Evolutionary conservation across 306 rosid species (phyloP).

Genomic region (Quercus alba): DNA sequence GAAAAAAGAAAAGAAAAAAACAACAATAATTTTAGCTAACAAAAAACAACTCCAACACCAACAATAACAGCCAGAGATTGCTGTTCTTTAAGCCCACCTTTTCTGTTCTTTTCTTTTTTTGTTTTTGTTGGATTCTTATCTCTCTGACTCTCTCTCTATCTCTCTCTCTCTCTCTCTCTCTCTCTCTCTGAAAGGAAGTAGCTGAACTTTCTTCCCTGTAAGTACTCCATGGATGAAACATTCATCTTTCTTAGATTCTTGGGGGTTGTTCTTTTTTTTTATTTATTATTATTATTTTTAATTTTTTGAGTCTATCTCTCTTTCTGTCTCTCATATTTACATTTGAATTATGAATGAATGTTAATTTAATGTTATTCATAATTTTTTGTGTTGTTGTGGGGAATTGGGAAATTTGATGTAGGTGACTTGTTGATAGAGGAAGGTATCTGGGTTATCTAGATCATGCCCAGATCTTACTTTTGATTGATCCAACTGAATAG

Average conservation of each 20-base stretch:
- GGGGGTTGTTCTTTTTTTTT: neutral
- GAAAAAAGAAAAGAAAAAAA: neutral
- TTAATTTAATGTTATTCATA: slow-evolving; percentile 30
- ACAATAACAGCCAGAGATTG: slow-evolving; percentile 51
- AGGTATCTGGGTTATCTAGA: slow-evolving; percentile 49
- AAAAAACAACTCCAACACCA: slow-evolving; percentile 30
- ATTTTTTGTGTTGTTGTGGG: slow-evolving; percentile 18
- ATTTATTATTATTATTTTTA: neutral
- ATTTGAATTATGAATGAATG: slow-evolving; percentile 7
- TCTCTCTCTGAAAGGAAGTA: slow-evolving; percentile 24
- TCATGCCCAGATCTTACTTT: slow-evolving; percentile 78
- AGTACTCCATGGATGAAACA: slow-evolving; percentile 22
- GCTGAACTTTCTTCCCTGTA: slow-evolving; percentile 28
- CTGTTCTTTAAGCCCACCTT: slow-evolving; percentile 41
- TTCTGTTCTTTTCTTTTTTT: slow-evolving; percentile 1
- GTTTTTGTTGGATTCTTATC: slow-evolving; percentile 11
- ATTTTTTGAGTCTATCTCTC: too few species aligned
- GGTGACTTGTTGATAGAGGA: slow-evolving; percentile 29
- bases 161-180: slow-evolving; percentile 17
- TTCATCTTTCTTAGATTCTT: slow-evolving; percentile 27
- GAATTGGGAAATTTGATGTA: slow-evolving; percentile 27
- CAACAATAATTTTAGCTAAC: slow-evolving; percentile 11
- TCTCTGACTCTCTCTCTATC: slow-evolving; percentile 9
- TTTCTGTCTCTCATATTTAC: neutral
- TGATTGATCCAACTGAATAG: slow-evolving; percentile 44